phyloP scores from a whole-genome alignment of 768 basidiomycete genomes.

The Strobilomyces dryophilus region DNA sequence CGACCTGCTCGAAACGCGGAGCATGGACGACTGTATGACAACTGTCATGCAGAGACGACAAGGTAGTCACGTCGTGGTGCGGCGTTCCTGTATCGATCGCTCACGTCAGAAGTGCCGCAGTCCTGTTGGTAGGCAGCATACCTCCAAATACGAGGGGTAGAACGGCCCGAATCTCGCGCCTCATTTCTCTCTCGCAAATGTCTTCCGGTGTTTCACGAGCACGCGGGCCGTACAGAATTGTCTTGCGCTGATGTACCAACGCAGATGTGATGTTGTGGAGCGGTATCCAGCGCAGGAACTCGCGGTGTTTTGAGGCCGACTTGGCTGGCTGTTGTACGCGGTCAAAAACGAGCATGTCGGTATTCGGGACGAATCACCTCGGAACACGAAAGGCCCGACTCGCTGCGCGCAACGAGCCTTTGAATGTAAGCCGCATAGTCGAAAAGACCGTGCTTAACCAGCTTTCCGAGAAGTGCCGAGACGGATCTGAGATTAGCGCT shows the following conservation, averaged over 20 bases:
- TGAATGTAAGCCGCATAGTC: conserved; percentile 75
- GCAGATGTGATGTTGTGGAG: conserved; percentile 56
- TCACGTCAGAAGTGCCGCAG: conserved; percentile 2
- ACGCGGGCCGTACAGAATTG: conserved; percentile 64
- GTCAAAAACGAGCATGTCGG: neutral
- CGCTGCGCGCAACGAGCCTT: conserved; percentile 76
- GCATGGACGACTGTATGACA: conserved; percentile 50
- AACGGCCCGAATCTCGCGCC: conserved; percentile 60
- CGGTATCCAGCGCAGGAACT: conserved; percentile 70
- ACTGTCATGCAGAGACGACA: conserved; percentile 34
- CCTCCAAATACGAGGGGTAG: conserved; percentile 70
- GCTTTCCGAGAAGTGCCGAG: conserved; percentile 65
- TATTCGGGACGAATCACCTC: conserved; percentile 38
- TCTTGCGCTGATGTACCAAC: conserved; percentile 62
- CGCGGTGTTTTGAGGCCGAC: conserved; percentile 56
- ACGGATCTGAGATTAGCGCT: conserved; percentile 52
- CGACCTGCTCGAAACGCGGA: conserved; percentile 71
- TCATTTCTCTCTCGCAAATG: conserved; percentile 61
- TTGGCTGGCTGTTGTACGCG: conserved; percentile 2
- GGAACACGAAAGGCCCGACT: conserved; percentile 50
- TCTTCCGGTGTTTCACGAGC: conserved; percentile 72
- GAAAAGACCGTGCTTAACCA: conserved; percentile 67
- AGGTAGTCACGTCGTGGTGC: conserved; percentile 29
- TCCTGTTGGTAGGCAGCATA: conserved; percentile 16
- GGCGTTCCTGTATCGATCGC: conserved; percentile 30